A percentile compares a stretch with the other conserved stretches of the same genome.
phyloP scores from a whole-genome alignment of 192 early-diverging fungal species.

The Cladochytrium replicatum region DNA sequence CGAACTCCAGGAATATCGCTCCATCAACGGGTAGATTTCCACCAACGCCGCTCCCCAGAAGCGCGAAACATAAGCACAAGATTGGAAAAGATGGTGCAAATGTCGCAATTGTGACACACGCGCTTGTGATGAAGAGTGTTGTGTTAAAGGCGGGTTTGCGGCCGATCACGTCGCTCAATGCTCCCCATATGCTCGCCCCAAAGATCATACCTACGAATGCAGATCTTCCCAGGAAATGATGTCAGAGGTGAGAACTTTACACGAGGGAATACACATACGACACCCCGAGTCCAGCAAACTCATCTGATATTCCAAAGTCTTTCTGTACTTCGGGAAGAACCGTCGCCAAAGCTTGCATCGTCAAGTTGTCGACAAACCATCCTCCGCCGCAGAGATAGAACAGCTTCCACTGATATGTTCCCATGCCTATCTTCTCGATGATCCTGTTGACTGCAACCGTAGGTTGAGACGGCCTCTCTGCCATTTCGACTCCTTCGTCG shows the following conservation, averaged over 20 bases:
- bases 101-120: slow-evolving; percentile 64
- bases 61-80: slow-evolving; percentile 53
- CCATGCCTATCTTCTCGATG: slow-evolving; percentile 21
- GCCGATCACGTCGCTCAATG: slow-evolving; percentile 58
- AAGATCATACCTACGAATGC: slow-evolving; percentile 72
- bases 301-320: slow-evolving; percentile 57
- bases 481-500: too few species aligned
- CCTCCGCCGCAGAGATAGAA: slow-evolving; percentile 62
- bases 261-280: slow-evolving; percentile 1
- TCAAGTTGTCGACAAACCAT: slow-evolving; percentile 83
- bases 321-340: slow-evolving; percentile 67
- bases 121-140: slow-evolving; percentile 60
- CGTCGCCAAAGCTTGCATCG: slow-evolving; percentile 53
- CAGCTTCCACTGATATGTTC: slow-evolving; percentile 18
- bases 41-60: slow-evolving; percentile 66
- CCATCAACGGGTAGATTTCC: slow-evolving; percentile 56
- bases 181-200: slow-evolving; percentile 77
- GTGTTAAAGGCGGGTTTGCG: slow-evolving; percentile 64
- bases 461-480: too few species aligned
- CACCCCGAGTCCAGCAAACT: slow-evolving; percentile 44
- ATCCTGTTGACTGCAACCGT: slow-evolving; percentile 9
- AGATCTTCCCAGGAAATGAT: slow-evolving; percentile 41
- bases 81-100: slow-evolving; percentile 49
- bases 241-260: background rate
- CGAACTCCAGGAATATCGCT: slow-evolving; percentile 75